Conservation (phyloP, 2,329 filamentous ascomycete genomes). For the Anthostomella pinea region DNA sequence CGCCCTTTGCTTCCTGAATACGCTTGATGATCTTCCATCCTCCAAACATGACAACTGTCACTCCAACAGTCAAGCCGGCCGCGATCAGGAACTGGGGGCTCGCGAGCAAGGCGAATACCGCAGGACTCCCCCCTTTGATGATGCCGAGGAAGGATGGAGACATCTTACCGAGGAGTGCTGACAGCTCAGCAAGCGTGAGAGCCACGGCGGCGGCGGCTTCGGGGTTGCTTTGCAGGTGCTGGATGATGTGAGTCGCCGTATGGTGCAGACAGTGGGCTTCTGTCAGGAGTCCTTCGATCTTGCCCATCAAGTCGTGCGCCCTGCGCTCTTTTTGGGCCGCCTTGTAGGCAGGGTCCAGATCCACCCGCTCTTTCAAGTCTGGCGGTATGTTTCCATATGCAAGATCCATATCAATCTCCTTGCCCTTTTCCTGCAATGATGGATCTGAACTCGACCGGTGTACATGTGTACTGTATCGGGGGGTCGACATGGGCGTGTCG, state of each 20-base stretch:
- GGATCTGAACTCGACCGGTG: conserved; percentile 41
- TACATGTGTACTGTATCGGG: conserved; percentile 13
- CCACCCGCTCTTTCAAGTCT: conserved; percentile 48
- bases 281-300: conserved; percentile 74
- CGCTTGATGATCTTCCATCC: conserved; percentile 97
- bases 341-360: conserved; percentile 44
- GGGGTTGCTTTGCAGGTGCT: conserved; percentile 70
- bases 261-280: conserved; percentile 89
- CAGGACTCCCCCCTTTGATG: conserved; percentile 78
- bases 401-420: conserved; percentile 81
- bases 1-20: conserved; percentile 50
- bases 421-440: conserved; percentile 28
- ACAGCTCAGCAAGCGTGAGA: conserved; percentile 87
- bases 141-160: conserved; percentile 73
- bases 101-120: conserved; percentile 80
- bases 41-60: conserved; percentile 94
- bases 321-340: conserved; percentile 54
- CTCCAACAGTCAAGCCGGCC: conserved; percentile 80
- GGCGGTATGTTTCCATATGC: conserved; percentile 84
- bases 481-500: conserved; percentile 8
- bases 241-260: conserved; percentile 77
- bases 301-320: conserved; percentile 60
- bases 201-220: conserved; percentile 93
- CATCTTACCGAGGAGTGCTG: conserved; percentile 76
- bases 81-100: conserved; percentile 95